These are phyloP conservation scores for Aspergillus bertholletiae DNA, from an alignment of 495 filamentous ascomycete species.

Conservation along the genomic window DNA sequence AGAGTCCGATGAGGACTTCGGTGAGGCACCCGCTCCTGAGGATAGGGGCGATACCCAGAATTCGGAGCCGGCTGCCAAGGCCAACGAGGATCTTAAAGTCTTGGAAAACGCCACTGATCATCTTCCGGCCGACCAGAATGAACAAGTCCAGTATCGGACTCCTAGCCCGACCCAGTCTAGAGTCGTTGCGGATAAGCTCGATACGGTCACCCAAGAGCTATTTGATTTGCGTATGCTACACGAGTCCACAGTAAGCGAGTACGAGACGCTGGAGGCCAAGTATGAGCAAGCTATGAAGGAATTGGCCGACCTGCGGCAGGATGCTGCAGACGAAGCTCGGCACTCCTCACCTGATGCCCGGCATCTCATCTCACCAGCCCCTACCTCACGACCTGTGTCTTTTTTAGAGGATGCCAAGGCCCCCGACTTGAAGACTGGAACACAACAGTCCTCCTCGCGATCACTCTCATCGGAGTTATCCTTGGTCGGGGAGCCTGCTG, in stretches of 20 bases:
- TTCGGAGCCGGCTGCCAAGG: slow-evolving; percentile 24
- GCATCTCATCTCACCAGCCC: slow-evolving; percentile 53
- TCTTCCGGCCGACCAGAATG: slow-evolving; percentile 19
- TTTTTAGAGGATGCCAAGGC: slow-evolving; percentile 87
- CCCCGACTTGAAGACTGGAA: slow-evolving; percentile 67
- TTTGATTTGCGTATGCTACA: slow-evolving; percentile 88
- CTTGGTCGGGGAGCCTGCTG: slow-evolving; percentile 81
- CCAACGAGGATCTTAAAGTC: slow-evolving; percentile 30
- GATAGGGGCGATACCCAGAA: slow-evolving; percentile 22
- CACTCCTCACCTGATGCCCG: slow-evolving; percentile 51
- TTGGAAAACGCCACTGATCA: slow-evolving; percentile 31
- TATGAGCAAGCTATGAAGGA: slow-evolving; percentile 86
- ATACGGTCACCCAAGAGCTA: slow-evolving; percentile 88
- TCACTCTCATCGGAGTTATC: slow-evolving; percentile 96
- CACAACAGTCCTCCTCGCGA: slow-evolving; percentile 81
- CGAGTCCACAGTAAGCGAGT: slow-evolving; percentile 77
- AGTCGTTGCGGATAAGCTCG: slow-evolving; percentile 88
- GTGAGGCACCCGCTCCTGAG: slow-evolving; percentile 51
- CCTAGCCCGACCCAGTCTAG: slow-evolving; percentile 77
- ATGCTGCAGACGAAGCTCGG: slow-evolving; percentile 77
- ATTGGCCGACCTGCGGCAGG: slow-evolving; percentile 72
- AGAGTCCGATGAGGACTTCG: slow-evolving; percentile 48
- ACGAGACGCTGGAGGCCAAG: slow-evolving; percentile 76
- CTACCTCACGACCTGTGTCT: slow-evolving; percentile 70
- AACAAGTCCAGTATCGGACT: slow-evolving; percentile 5